Evolutionary conservation across 179 eudicot genomes (phyloP).

Genomic region (Spinacia oleracea): DNA sequence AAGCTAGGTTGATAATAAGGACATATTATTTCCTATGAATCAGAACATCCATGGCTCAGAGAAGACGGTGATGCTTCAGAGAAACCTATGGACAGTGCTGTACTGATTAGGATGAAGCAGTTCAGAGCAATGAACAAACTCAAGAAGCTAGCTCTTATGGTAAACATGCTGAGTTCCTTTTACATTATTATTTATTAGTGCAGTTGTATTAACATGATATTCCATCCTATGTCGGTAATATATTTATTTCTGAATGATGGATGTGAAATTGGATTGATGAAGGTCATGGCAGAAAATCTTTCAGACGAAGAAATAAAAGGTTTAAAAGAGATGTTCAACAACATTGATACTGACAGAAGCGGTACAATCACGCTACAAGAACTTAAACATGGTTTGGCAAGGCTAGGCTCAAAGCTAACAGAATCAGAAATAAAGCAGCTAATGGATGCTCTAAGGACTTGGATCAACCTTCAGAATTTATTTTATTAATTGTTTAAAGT

Average conservation of each 20-base stretch:
- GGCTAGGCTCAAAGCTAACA: conserved; percentile 64
- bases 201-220: not conserved
- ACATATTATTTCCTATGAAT: conserved; percentile 26
- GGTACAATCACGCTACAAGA: conserved; percentile 85
- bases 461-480: not conserved
- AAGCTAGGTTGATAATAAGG: not conserved
- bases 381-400: conserved; percentile 65
- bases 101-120: conserved; percentile 79
- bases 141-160: conserved; percentile 87
- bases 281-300: conserved; percentile 84
- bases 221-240: not conserved
- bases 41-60: conserved; percentile 90
- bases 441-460: conserved; percentile 74
- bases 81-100: conserved; percentile 78
- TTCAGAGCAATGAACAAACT: conserved; percentile 94
- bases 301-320: conserved; percentile 83
- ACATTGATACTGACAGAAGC: conserved; percentile 79
- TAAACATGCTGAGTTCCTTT: conserved; percentile 17
- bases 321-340: conserved; percentile 71
- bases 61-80: conserved; percentile 81
- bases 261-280: conserved; percentile 9
- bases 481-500: not conserved
- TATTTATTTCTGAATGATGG: not conserved
- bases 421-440: conserved; percentile 69
- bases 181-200: not conserved